Conservation (phyloP, 2,329 filamentous ascomycete species). For the Trichophyton rubrum region DNA sequence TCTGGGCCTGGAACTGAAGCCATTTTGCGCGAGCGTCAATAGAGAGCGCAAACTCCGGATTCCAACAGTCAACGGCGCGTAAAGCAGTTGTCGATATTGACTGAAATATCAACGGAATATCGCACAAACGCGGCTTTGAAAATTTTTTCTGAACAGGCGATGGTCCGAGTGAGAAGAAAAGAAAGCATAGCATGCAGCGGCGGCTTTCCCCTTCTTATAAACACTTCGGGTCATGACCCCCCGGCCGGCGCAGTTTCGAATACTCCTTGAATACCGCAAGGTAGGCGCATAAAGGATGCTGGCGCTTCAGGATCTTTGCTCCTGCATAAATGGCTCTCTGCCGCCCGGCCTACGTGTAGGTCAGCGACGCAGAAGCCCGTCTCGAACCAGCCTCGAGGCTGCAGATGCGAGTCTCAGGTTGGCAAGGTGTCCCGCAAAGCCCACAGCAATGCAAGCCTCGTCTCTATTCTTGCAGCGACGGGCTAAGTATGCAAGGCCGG, state of each 20-base stretch:
- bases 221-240: background rate
- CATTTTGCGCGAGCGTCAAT: background rate
- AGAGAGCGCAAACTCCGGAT: slow-evolving; percentile 2
- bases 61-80: background rate
- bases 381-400: background rate
- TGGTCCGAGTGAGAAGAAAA: background rate
- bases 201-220: background rate
- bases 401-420: background rate
- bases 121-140: background rate
- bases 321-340: background rate
- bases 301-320: background rate
- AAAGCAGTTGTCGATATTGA: background rate
- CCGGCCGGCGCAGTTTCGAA: background rate
- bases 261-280: background rate
- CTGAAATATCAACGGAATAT: background rate
- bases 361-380: background rate
- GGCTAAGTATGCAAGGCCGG: background rate
- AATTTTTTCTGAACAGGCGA: background rate
- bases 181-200: background rate
- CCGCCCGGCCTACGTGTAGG: background rate
- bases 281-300: background rate
- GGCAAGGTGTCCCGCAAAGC: background rate
- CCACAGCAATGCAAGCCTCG: background rate
- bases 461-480: background rate
- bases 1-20: slow-evolving; percentile 17